Evolutionary conservation across 345 rosid species (phyloP), one percentile per base, ranked within the genome.

Genomic region (Hypericum perforatum): DNA sequence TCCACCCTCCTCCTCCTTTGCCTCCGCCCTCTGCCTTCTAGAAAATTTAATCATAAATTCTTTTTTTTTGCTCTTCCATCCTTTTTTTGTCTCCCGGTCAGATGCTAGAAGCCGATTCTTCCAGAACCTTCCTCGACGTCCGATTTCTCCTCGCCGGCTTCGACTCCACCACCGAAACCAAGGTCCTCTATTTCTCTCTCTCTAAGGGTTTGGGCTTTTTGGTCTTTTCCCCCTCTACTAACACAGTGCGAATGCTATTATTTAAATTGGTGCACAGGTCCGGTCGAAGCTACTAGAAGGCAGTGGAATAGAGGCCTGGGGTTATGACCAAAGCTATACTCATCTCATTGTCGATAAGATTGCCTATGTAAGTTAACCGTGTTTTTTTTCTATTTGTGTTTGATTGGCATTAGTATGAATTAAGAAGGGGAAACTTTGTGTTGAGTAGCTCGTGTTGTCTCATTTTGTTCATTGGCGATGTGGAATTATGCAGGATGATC

Each of bases 301-400:
- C 45, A 95, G 91, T 22, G 97, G 82, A 53, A 76, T 79, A 38
- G 98, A 84, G 16, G 76, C 63, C 41, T 80, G 70, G 15, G 81
- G 58, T 43, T 58, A 66, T 56, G 61, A 49, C 48, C 76, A 70
- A 54, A 66, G 22, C 42, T 82, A 76, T 66, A 82, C 89, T 54
- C 97, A 85, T 40, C 71, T 88, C 40, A 72, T 92, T 10, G 97
- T 92, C 14, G 82, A 86, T 61, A 78, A 71, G 43, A 65, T 80
- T 63, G 79, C 72, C 63, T 72, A 71, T 62, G 98, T 88, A 67
- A 56, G 84, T 73, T 13, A 36, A 11, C 37, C 5, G 11, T 36
- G 16, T n/a, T 39, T 10, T 7, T 45, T 9, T n/a, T 13, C 11
- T 5, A 7, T 45, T 40, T 5, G 16, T 12, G 29, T 59, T 42